These are phyloP conservation scores for Tolypocladium ophioglossoides DNA, from an alignment of 2,329 filamentous ascomycete species.

Conservation along the genomic window DNA sequence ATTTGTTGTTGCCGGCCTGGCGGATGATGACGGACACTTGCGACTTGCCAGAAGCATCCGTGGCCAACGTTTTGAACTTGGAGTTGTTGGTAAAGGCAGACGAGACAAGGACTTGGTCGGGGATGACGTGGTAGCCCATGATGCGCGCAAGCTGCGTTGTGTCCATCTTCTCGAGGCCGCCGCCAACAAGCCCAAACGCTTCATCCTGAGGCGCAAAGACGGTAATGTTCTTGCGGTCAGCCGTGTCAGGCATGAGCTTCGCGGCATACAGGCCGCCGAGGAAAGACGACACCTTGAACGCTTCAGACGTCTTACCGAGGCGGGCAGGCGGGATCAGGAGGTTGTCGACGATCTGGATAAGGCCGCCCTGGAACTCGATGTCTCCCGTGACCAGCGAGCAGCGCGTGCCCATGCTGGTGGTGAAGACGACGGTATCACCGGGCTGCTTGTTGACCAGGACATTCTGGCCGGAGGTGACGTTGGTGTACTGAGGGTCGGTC, in stretches of 20 bases:
- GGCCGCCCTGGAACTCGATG: slow-evolving; percentile 35
- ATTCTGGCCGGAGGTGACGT: slow-evolving; percentile 38
- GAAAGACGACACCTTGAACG: slow-evolving; percentile 33
- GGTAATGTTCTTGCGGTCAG: slow-evolving; percentile 37
- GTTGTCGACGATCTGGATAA: slow-evolving; percentile 42
- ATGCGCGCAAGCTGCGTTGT: slow-evolving; percentile 37
- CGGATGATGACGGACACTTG: slow-evolving; percentile 25
- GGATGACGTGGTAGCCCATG: slow-evolving; percentile 55
- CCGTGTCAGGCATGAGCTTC: slow-evolving; percentile 27
- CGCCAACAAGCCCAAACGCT: slow-evolving; percentile 48
- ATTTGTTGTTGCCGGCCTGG: slow-evolving; percentile 32
- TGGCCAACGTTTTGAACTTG: slow-evolving; percentile 22
- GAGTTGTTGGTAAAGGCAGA: slow-evolving; percentile 22
- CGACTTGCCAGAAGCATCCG: slow-evolving; percentile 26
- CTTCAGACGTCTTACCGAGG: slow-evolving; percentile 38
- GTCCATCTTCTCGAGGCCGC: slow-evolving; percentile 34
- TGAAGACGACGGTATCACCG: slow-evolving; percentile 32
- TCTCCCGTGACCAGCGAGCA: slow-evolving; percentile 31
- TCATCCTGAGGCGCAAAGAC: slow-evolving; percentile 54
- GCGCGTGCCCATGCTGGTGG: slow-evolving; percentile 35
- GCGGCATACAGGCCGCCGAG: slow-evolving; percentile 21
- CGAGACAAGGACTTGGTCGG: slow-evolving; percentile 42
- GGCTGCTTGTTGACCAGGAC: slow-evolving; percentile 34
- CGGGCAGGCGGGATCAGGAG: slow-evolving; percentile 36
- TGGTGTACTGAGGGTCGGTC: slow-evolving; percentile 28